Base-by-base conservation (phyloP, 768 basidiomycete genomes). In the Boletales sp. region DNA sequence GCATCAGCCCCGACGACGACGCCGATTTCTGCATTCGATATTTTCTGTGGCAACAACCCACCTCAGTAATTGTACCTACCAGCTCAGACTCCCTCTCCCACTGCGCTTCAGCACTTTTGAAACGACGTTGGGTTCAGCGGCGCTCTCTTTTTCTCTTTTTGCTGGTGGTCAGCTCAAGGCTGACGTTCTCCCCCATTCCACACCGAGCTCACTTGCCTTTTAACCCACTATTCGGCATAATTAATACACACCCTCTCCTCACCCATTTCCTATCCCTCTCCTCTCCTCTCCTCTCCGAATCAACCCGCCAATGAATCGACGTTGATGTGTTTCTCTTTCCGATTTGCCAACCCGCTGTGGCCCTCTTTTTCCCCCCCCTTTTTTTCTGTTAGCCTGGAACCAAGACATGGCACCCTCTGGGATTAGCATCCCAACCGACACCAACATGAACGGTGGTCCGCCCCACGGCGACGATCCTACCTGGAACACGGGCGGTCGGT, bases 321-420 rank as follows among this genome's bases (percentile, higher is more conserved):
- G 39, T 76, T 80, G 68, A 76, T 72, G 63, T 67, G 52, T 65
- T 69, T 64, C 64, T 66, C 63, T 66, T 63, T 64, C 64, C 56
- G 21, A 50, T 66, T 69, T 62, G 61, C 57, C 35, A 45, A 52
- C 43, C 51, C 51, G 12, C 30, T 2, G 45, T 37, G 58, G 52
- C 38, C 21, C 47, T 34, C 27, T 47, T 53, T 48, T 40, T 45
- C 47, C 59, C 61, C 54, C 54, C 21, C 21, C 21, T 21, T 21
- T 21, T 63, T 65, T 67, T 65, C 62, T 65, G 68, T 66, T 82
- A 88, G 87, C 87, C 63, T 89, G 87, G 87, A 86, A 87, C 72
- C 84, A 86, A 81, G 87, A 90, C 57, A 87, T 87, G 55, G 87
- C 84, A 31, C 83, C 87, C 48, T 72, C 83, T 9, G 84, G 79